A percentile compares a stretch with the other conserved stretches of the same genome.
These are phyloP conservation scores for Lentinus brumalis DNA, from an alignment of 768 basidiomycete species.

Conservation along the genomic window DNA sequence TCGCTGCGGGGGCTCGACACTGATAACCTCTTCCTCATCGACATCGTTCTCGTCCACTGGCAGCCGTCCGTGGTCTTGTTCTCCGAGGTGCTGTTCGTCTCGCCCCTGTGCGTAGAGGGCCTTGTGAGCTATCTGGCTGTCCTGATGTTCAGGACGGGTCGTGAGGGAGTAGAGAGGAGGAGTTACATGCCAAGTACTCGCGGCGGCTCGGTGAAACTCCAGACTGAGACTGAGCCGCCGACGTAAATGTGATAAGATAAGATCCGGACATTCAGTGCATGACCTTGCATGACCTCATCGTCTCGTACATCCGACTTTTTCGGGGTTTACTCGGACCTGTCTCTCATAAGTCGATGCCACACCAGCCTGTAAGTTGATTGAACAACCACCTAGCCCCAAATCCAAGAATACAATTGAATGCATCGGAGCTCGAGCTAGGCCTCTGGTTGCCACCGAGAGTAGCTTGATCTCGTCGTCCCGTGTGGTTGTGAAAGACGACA, in stretches of 20 bases:
- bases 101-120: neutral
- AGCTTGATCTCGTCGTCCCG: no score
- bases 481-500: no score
- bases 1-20: slow-evolving; percentile 29
- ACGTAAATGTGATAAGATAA: slow-evolving; percentile 25
- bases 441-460: no score
- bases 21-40: slow-evolving; percentile 34
- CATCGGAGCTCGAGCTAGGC: no score
- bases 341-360: no score
- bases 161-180: neutral
- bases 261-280: slow-evolving; percentile 8
- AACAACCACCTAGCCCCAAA: no score
- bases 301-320: slow-evolving; percentile 4
- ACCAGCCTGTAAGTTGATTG: no score
- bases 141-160: neutral
- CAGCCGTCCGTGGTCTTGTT: no score
- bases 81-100: neutral
- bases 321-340: neutral
- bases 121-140: neutral
- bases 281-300: slow-evolving; percentile 18
- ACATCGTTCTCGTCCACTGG: slow-evolving; percentile 21
- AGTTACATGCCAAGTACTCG: slow-evolving; percentile 20
- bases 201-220: neutral
- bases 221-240: neutral
- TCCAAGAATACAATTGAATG: no score